These are phyloP conservation scores for Mycena alexandri DNA, from an alignment of 768 basidiomycete genomes.

Conservation along the genomic window DNA sequence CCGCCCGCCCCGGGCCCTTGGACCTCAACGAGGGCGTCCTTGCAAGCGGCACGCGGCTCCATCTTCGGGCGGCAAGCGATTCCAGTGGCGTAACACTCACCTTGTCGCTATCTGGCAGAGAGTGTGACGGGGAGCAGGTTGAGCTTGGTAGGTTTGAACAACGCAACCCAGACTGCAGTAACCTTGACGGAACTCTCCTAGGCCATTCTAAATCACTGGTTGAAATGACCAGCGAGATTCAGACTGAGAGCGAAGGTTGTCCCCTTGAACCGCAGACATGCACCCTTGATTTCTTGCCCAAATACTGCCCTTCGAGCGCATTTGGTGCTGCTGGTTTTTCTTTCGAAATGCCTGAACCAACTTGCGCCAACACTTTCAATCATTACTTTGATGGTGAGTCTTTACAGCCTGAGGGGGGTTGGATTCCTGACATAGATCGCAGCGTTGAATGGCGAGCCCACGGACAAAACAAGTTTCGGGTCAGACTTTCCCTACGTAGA, in stretches of 20 bases:
- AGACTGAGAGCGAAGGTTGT: no score
- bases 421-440: no score
- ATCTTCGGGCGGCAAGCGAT: conserved; percentile 8
- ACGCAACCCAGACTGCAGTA: neutral
- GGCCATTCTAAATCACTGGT: no score
- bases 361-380: neutral
- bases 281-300: neutral
- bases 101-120: neutral
- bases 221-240: no score
- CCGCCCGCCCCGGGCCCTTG: neutral
- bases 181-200: no score
- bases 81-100: conserved; percentile 17
- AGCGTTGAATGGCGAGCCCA: neutral
- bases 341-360: neutral
- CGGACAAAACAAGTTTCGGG: no score
- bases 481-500: no score
- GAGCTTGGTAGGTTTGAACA: neutral
- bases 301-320: no score
- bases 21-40: neutral
- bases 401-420: neutral
- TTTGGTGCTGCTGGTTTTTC: neutral
- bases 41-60: conserved; percentile 6
- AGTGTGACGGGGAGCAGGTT: neutral
- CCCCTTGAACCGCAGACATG: neutral
- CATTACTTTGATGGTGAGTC: neutral